Percentiles rank a stretch among this genome's conserved stretches.
phyloP scores from a whole-genome alignment of 73 alveolate genomes.

The Tetrahymena borealis region DNA sequence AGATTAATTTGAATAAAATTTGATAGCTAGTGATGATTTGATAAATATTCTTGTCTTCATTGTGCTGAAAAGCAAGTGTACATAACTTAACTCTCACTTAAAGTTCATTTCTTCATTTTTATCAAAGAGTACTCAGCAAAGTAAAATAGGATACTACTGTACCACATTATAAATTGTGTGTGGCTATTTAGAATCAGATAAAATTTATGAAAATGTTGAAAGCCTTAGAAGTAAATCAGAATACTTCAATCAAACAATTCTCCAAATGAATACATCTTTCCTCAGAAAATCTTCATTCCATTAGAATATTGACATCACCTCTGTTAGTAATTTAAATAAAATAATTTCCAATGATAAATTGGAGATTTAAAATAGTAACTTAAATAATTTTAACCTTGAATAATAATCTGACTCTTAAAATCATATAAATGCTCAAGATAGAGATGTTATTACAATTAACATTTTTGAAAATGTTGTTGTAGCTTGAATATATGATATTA shows the following conservation, averaged over 20 bases:
- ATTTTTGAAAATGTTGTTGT: neutral
- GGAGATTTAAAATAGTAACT: neutral
- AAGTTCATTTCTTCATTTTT: neutral
- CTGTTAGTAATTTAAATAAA: neutral
- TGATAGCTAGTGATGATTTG: neutral
- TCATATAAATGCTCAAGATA: too few relatives aligned
- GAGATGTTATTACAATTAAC: neutral
- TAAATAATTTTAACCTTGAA: neutral
- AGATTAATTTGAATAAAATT: neutral
- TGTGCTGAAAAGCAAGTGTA: neutral
- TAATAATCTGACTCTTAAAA: neutral
- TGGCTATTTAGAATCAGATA: neutral
- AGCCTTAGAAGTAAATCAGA: neutral
- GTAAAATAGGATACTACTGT: neutral
- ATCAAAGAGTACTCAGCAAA: neutral
- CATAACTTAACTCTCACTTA: neutral
- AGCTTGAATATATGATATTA: neutral
- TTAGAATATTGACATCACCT: neutral
- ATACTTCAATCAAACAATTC: neutral
- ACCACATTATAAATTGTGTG: neutral
- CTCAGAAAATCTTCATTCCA: neutral
- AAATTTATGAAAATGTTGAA: neutral
- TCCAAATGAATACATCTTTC: neutral
- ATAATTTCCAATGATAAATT: neutral
- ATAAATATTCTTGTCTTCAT: neutral